Conservation (phyloP, 83 land plant genomes). For the Thuja plicata region DNA sequence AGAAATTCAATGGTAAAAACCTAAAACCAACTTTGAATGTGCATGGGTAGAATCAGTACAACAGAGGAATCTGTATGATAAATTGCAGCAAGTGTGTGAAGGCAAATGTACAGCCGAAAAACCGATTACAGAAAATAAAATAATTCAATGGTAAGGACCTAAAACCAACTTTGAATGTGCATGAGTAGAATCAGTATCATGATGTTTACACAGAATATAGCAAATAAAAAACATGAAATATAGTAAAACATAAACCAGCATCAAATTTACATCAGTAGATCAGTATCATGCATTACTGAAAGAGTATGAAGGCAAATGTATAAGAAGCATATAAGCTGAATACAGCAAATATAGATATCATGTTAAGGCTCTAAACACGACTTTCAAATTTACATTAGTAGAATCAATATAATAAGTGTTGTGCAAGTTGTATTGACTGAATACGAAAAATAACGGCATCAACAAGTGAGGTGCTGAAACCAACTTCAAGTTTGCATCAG, state of each 20-base stretch:
- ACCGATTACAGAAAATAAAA: too few species aligned
- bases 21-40: neutral
- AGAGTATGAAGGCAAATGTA: slow-evolving; percentile 36
- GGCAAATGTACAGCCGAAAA: too few species aligned
- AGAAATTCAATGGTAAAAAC: too few species aligned
- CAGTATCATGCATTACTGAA: neutral
- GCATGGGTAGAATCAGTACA: neutral
- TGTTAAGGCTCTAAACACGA: neutral
- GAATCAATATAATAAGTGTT: neutral
- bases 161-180: too few species aligned
- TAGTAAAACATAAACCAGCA: neutral
- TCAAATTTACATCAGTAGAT: neutral
- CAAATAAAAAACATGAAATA: neutral
- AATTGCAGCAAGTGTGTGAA: too few species aligned
- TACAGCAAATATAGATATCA: too few species aligned
- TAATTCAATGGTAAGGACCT: too few species aligned
- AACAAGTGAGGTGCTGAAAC: neutral
- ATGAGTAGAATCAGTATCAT: too few species aligned
- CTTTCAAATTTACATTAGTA: neutral
- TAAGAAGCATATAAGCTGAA: slow-evolving; percentile 47
- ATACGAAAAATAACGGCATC: slow-evolving; percentile 2
- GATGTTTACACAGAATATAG: neutral
- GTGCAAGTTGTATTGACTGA: slow-evolving; percentile 42
- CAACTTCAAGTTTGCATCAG: neutral
- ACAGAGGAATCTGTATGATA: too few species aligned